Evolutionary conservation across 768 basidiomycete species (phyloP).

Genomic region (Podaxis carcinomalis): DNA sequence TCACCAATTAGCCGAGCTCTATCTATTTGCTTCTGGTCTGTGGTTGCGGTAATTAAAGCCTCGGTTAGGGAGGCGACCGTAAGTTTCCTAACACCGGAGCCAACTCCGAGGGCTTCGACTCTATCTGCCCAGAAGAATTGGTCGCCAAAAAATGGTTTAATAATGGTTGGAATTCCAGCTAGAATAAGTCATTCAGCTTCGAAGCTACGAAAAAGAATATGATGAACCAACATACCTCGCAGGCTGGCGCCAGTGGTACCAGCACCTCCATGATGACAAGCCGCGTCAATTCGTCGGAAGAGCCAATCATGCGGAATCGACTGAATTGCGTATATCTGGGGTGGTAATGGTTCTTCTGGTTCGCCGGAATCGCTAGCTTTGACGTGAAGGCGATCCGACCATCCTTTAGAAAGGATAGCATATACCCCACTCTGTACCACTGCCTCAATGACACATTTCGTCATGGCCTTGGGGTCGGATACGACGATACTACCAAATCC

Average conservation of each 20-base stretch:
- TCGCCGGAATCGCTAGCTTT: slow-evolving; percentile 60
- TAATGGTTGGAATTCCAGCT: slow-evolving; percentile 94
- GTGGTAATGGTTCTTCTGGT: slow-evolving; percentile 65
- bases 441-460: slow-evolving; percentile 85
- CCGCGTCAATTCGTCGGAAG: slow-evolving; percentile 91
- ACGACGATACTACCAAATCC: slow-evolving; percentile 98
- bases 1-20: slow-evolving; percentile 84
- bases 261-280: slow-evolving; percentile 96
- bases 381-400: slow-evolving; percentile 85
- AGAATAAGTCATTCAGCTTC: slow-evolving; percentile 9
- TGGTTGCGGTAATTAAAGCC: slow-evolving; percentile 78
- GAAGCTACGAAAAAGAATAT: not conserved
- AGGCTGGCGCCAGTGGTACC: slow-evolving; percentile 95
- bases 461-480: slow-evolving; percentile 91
- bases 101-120: slow-evolving; percentile 94
- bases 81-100: slow-evolving; percentile 82
- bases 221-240: slow-evolving; percentile 51
- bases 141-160: slow-evolving; percentile 97
- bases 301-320: slow-evolving; percentile 96
- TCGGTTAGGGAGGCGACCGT: slow-evolving; percentile 74
- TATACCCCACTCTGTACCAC: slow-evolving; percentile 82
- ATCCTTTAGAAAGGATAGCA: slow-evolving; percentile 95
- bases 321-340: slow-evolving; percentile 77
- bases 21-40: slow-evolving; percentile 83
- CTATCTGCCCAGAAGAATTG: slow-evolving; percentile 98